Evolutionary conservation across 768 basidiomycete genomes (phyloP), one percentile per base, ranked within the genome.

Genomic region (Scleroderma citrinum): DNA sequence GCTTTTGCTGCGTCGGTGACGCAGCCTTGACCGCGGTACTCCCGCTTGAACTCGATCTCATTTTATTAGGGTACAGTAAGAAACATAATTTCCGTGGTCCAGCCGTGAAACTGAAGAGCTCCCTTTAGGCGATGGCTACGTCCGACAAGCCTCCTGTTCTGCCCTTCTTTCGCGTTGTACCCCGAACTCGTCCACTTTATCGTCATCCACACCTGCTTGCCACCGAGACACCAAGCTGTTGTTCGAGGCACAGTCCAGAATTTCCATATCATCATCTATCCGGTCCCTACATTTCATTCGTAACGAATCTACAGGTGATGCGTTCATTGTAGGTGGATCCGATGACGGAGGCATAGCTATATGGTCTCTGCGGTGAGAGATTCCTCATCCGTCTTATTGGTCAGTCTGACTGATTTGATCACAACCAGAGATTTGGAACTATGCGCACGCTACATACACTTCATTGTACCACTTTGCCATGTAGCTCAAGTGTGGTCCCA

Each of bases 311-410:
- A 85, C 82, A 1, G 76, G 75, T 32, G 80, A 87, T 51, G 75
- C 68, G 16, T 76, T 80, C 29, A 68, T 94, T 14, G 67, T 90
- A 13, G 90, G 86, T 13, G 89, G 91, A 2, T 78, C 76, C 0
- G 84, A 87, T 49, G 87, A 90, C 57, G 92, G 92, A 3, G 82
- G 83, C 0, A 74, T 93, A 21, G 80, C 78, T 0, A 71, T 90
- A 48, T 93, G 89, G 90, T 71, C 76, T 2, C 54, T 78, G 7
- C 75, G 73, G 89, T 91, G 60, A 48, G 80, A 60, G 35, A 19
- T 20, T 32, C 23, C 5, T 14, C 23, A 20, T 43, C 29, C 11
- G 26, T 29, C 26, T n/a, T n/a, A 29, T 29, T 29, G 26, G 4
- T 29, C 26, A 8, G 8, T 29, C 26, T 29, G 26, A 8, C 8